Percentiles rank a stretch among this genome's conserved stretches.
Conservation (phyloP, 345 rosid species). For the Jatropha curcas region DNA sequence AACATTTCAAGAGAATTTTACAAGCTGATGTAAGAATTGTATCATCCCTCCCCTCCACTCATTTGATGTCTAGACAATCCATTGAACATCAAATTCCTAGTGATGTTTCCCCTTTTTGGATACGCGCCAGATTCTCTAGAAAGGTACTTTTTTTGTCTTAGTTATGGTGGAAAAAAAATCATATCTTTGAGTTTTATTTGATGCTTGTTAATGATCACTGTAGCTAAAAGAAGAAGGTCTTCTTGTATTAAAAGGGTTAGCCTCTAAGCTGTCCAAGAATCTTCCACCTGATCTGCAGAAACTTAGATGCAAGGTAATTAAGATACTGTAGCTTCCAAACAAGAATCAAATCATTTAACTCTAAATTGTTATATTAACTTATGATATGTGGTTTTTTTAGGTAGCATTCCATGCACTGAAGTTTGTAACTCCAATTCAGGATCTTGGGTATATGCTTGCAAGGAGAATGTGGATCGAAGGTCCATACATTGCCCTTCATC, state of each 20-base stretch:
- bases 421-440: conserved; percentile 56
- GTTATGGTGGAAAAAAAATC: neutral
- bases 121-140: conserved; percentile 62
- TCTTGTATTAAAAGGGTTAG: conserved; percentile 62
- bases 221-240: conserved; percentile 65
- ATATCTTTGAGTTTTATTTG: neutral
- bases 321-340: neutral
- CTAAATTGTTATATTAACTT: neutral
- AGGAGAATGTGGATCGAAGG: conserved; percentile 86
- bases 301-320: conserved; percentile 78
- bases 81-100: conserved; percentile 56
- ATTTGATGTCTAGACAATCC: conserved; percentile 57
- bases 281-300: conserved; percentile 74
- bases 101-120: conserved; percentile 66
- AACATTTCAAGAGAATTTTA: conserved; percentile 67
- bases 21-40: conserved; percentile 60
- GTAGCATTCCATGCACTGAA: conserved; percentile 74
- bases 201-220: conserved; percentile 20
- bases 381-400: conserved; percentile 27
- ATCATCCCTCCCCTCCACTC: conserved; percentile 69
- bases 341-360: neutral
- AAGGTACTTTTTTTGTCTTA: conserved; percentile 24
- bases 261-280: conserved; percentile 67
- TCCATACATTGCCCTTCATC: conserved; percentile 68
- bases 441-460: conserved; percentile 60